Conservation (phyloP, 345 rosid genomes). For the Combretum micranthum region DNA sequence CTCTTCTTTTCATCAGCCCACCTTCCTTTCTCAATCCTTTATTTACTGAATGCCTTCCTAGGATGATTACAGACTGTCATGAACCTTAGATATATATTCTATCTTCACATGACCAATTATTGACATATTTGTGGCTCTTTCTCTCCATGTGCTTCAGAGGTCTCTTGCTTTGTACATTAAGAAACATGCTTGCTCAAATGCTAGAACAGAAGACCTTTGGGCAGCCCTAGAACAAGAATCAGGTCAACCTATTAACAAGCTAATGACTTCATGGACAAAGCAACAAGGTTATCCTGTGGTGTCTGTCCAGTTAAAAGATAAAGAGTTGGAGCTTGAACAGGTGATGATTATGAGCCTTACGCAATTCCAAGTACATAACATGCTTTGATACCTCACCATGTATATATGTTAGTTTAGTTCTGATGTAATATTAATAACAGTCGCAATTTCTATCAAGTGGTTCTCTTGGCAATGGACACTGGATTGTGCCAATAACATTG, state of each 20-base stretch:
- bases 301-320: slow-evolving; percentile 57
- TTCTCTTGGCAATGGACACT: slow-evolving; percentile 73
- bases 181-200: slow-evolving; percentile 69
- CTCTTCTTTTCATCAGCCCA: no score
- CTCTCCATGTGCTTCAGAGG: slow-evolving; percentile 38
- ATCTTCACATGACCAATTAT: no score
- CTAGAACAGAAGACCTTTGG: slow-evolving; percentile 94
- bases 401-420: no score
- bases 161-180: slow-evolving; percentile 88
- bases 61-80: no score
- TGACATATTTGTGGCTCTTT: neutral
- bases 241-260: slow-evolving; percentile 82
- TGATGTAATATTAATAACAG: slow-evolving; percentile 25
- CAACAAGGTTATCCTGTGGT: slow-evolving; percentile 91
- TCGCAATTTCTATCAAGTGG: slow-evolving; percentile 86
- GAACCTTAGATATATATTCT: no score
- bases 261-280: slow-evolving; percentile 93
- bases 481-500: slow-evolving; percentile 90
- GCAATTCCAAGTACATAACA: no score
- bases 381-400: no score
- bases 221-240: slow-evolving; percentile 83
- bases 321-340: slow-evolving; percentile 87
- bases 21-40: no score
- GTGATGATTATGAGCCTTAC: slow-evolving; percentile 31
- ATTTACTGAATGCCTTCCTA: no score